Base-by-base conservation (phyloP, 2,329 filamentous ascomycete genomes). In the Ophiostoma australiae region DNA sequence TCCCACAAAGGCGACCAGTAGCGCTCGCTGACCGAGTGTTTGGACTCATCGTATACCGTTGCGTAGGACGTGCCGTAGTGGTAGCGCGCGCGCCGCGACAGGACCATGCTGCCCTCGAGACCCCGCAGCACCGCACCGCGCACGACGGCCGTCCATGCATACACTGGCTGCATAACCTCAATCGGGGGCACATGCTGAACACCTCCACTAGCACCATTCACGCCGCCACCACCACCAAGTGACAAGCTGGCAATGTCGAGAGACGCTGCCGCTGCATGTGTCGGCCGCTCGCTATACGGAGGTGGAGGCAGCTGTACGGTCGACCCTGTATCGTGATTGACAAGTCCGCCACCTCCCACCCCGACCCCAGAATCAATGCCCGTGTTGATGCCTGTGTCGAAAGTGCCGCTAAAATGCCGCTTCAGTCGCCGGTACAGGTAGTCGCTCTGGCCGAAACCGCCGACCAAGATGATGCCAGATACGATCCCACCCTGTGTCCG, bases 1-100 rank as follows among this genome's bases (percentile, higher is more conserved):
- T 93, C 90, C 90, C 90, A 93, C 33, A 93, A 78, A 6, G 90
- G 90, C 74, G 88, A 90, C 91, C 91, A 94, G 77, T 94, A 94
- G 69, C 91, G 82, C 78, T 93, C 91, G 63, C 84, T 86, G 6
- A 91, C 86, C 3, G 87, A 86, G 78, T 94, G 91, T 77, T 90
- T 91, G 68, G 86, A 84, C 76, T 91, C 90, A 74, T 94, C 91
- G 77, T 91, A 94, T 0, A 92, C 89, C 0, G 91, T 94, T 0
- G 91, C 91, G 79, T 94, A 94, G 33, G 88, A 91, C 5, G 91
- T 93, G 33, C 91, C 91, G 77, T 94, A 94, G 77, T 91, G 88
- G 85, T 89, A 91, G 74, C 91, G 85, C 67, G 90, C 89, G 78
- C 90, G 88, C 68, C 91, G 83, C 72, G 88, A 91, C 71, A 93